phyloP scores from a whole-genome alignment of 2,329 filamentous ascomycete species.

The Colletotrichum brevisporum region DNA sequence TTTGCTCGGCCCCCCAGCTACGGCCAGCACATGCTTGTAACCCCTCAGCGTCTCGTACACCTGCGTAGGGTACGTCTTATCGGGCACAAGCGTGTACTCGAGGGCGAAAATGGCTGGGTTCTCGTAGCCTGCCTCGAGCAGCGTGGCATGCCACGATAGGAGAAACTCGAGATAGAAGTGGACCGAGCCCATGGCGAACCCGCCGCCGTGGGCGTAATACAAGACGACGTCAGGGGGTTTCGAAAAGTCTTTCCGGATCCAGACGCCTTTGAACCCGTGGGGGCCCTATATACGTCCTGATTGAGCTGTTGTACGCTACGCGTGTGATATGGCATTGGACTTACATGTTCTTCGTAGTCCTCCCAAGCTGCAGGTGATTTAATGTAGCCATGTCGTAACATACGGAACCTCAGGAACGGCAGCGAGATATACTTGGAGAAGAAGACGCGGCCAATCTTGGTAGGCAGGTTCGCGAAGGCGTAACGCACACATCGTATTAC shows the following conservation, averaged over 20 bases:
- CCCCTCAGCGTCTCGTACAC: conserved; percentile 78
- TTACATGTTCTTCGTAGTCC: conserved; percentile 63
- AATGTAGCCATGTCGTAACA: conserved; percentile 79
- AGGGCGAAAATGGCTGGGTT: conserved; percentile 86
- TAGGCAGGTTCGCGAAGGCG: conserved; percentile 80
- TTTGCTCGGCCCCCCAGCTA: conserved; percentile 69
- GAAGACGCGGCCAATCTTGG: conserved; percentile 80
- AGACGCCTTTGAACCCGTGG: conserved; percentile 71
- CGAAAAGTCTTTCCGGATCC: conserved; percentile 74
- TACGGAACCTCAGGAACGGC: conserved; percentile 82
- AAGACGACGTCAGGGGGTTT: conserved; percentile 80
- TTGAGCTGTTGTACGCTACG: conserved; percentile 5
- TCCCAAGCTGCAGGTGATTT: conserved; percentile 75
- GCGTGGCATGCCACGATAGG: conserved; percentile 76
- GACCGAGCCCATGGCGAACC: conserved; percentile 85
- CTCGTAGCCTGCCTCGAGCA: conserved; percentile 74
- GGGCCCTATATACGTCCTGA: conserved; percentile 29
- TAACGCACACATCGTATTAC: conserved; percentile 84
- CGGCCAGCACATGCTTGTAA: conserved; percentile 78
- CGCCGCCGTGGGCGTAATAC: conserved; percentile 87
- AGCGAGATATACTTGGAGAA: conserved; percentile 81
- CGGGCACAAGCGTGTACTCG: conserved; percentile 85
- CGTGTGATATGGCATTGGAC: conserved; percentile 40
- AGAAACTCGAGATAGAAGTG: conserved; percentile 92
- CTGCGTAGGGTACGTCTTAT: conserved; percentile 80